Percentiles rank a stretch among this genome's conserved stretches.
phyloP scores from a whole-genome alignment of 371 early-diverging fungal species.

The Syncephalastrum sp. region DNA sequence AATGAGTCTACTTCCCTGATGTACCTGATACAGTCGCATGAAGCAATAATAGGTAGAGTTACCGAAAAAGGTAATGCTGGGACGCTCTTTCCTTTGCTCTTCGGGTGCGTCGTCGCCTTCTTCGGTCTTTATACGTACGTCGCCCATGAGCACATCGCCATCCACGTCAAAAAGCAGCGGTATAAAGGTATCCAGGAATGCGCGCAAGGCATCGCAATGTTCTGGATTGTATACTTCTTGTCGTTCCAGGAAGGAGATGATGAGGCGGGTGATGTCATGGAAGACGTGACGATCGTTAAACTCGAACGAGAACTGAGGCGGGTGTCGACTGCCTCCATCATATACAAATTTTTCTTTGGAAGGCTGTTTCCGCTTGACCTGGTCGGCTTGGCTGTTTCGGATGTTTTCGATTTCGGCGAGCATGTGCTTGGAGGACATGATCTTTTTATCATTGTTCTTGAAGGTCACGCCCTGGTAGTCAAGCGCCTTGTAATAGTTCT shows the following conservation, averaged over 20 bases:
- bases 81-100: constrained; percentile 19
- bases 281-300: constrained; percentile 69
- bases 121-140: constrained; percentile 24
- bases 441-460: constrained; percentile 84
- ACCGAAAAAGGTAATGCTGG: constrained; percentile 60
- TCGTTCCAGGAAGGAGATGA: constrained; percentile 56
- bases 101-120: constrained; percentile 4
- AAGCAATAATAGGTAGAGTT: constrained; percentile 85
- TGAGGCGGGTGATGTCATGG: constrained; percentile 64
- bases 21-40: constrained; percentile 82
- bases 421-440: constrained; percentile 72
- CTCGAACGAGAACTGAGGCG: constrained; percentile 59
- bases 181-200: constrained; percentile 75
- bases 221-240: constrained; percentile 45
- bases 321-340: constrained; percentile 11
- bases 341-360: constrained; percentile 7
- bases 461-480: constrained; percentile 94
- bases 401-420: constrained; percentile 82
- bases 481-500: constrained; percentile 95
- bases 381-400: constrained; percentile 16
- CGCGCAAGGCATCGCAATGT: constrained; percentile 73
- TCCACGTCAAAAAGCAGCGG: constrained; percentile 69
- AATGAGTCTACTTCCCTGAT: constrained; percentile 2
- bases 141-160: constrained; percentile 15
- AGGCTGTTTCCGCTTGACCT: constrained; percentile 4